Evolutionary conservation across 768 basidiomycete species (phyloP).

Genomic region (Boletus rex-veris): DNA sequence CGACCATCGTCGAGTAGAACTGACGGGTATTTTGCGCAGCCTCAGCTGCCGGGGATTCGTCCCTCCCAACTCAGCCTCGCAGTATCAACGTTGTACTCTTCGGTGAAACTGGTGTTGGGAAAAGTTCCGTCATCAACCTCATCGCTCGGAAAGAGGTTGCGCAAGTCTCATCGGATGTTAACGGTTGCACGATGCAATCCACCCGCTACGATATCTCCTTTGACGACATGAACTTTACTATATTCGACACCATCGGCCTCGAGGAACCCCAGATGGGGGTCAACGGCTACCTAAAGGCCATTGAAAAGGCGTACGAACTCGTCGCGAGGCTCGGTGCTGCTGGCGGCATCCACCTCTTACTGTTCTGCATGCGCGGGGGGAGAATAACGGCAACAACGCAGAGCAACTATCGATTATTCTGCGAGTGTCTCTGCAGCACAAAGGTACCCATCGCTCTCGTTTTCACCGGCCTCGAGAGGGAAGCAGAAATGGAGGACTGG

Average conservation of each 20-base stretch:
- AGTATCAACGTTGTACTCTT: conserved; percentile 39
- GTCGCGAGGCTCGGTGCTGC: conserved; percentile 25
- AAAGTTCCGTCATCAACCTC: conserved; percentile 32
- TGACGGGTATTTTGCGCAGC: conserved; percentile 7
- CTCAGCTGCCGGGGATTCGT: background rate
- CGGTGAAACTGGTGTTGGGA: conserved; percentile 39
- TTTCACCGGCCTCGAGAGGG: conserved; percentile 41
- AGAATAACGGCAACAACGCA: conserved; percentile 35
- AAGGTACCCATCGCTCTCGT: conserved; percentile 38
- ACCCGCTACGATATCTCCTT: conserved; percentile 28
- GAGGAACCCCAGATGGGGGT: conserved; percentile 30
- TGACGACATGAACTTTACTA: conserved; percentile 12
- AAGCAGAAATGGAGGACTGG: conserved; percentile 33
- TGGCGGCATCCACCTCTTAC: conserved; percentile 40
- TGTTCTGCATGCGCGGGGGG: conserved; percentile 41
- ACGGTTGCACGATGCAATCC: conserved; percentile 36
- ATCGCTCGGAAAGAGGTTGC: conserved; percentile 25
- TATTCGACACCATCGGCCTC: conserved; percentile 37
- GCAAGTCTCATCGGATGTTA: conserved; percentile 25
- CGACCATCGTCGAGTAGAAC: background rate
- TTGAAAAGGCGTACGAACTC: conserved; percentile 32
- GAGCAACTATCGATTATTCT: conserved; percentile 40
- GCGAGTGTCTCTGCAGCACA: conserved; percentile 37
- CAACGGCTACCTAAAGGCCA: conserved; percentile 25
- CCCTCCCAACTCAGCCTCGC: background rate